Conservation (phyloP, 2,329 filamentous ascomycete species). For the Sporothrix mexicana region DNA sequence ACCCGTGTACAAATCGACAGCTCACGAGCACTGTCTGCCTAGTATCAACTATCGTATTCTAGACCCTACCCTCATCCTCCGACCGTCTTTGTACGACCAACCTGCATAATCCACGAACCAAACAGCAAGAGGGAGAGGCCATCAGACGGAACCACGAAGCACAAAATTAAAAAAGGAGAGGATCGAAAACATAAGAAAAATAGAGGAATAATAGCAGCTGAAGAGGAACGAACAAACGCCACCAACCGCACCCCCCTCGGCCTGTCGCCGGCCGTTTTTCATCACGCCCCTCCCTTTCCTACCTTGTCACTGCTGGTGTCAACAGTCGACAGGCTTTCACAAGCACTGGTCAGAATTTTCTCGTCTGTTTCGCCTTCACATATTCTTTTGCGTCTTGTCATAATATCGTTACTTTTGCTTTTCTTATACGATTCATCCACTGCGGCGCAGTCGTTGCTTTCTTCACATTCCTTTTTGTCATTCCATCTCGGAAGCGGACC, state of each 20-base stretch:
- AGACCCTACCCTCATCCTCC: background rate
- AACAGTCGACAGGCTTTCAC: background rate
- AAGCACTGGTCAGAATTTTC: background rate
- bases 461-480: background rate
- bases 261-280: slow-evolving; percentile 15
- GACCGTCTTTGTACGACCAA: slow-evolving; percentile 4
- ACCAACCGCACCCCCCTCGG: slow-evolving; percentile 16
- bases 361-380: slow-evolving; percentile 12
- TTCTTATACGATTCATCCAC: background rate
- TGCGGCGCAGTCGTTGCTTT: slow-evolving; percentile 6
- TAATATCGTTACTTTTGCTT: background rate
- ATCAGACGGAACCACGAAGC: background rate
- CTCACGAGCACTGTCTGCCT: background rate
- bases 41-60: background rate
- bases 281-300: slow-evolving; percentile 12
- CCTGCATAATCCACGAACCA: background rate
- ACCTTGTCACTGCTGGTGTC: slow-evolving; percentile 6
- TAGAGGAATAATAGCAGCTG: background rate
- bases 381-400: background rate
- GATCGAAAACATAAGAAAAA: background rate
- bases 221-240: slow-evolving; percentile 15
- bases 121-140: background rate
- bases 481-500: background rate
- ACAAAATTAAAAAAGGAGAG: background rate
- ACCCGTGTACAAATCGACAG: background rate